phyloP scores from a whole-genome alignment of 148 eudicot genomes.

The Rhododendron vialii region DNA sequence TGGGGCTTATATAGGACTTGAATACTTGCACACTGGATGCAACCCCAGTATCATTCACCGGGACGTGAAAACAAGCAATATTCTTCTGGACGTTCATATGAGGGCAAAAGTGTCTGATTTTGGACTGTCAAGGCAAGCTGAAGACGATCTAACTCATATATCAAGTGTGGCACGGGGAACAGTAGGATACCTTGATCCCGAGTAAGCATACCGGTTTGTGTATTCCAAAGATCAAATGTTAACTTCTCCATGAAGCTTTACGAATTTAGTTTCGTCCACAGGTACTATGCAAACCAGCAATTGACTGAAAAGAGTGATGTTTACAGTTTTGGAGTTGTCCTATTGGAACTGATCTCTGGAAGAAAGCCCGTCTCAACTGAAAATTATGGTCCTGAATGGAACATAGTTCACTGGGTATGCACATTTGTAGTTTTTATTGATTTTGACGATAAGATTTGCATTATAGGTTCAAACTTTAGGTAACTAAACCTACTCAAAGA shows the following conservation, averaged over 20 bases:
- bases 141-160: conserved; percentile 83
- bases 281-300: conserved; percentile 87
- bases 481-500: background rate
- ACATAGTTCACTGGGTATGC: conserved; percentile 95
- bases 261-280: conserved; percentile 20
- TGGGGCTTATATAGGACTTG: conserved; percentile 57
- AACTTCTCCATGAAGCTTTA: conserved; percentile 1
- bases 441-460: background rate
- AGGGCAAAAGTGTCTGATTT: conserved; percentile 95
- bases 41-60: conserved; percentile 93
- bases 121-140: conserved; percentile 87
- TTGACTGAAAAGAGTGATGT: conserved; percentile 88
- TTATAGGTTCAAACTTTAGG: background rate
- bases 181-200: conserved; percentile 91
- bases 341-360: conserved; percentile 86
- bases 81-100: conserved; percentile 90
- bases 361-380: conserved; percentile 76
- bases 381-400: conserved; percentile 82
- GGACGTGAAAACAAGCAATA: conserved; percentile 96
- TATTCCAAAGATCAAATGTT: background rate
- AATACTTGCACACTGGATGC: conserved; percentile 97
- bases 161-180: conserved; percentile 94
- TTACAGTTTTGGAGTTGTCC: conserved; percentile 90
- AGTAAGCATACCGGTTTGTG: conserved; percentile 42
- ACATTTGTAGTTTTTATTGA: background rate